Evolutionary conservation across 2,329 filamentous ascomycete species (phyloP).

Genomic region (Claviceps quebecensis): DNA sequence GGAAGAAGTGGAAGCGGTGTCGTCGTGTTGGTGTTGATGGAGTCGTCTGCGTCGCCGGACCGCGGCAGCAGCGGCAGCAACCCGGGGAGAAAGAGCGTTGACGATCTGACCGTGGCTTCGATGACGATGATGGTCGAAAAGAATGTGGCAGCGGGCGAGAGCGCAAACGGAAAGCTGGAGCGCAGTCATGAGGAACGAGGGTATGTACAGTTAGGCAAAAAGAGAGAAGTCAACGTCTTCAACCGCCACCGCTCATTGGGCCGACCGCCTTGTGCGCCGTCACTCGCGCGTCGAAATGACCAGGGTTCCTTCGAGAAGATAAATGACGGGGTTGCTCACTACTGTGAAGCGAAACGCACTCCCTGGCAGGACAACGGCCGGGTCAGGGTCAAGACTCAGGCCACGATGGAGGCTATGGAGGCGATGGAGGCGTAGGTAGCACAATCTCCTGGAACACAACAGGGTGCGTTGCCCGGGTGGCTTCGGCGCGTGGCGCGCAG

Average conservation of each 20-base stretch:
- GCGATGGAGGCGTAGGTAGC: too few species aligned
- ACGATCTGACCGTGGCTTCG: slow-evolving; percentile 23
- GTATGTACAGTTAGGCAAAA: slow-evolving; percentile 10
- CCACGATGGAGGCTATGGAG: background rate
- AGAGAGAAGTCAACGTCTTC: slow-evolving; percentile 8
- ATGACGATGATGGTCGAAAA: slow-evolving; percentile 30
- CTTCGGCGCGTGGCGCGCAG: too few species aligned
- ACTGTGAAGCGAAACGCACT: slow-evolving; percentile 1
- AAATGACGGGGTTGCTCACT: background rate
- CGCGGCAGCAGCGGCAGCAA: slow-evolving; percentile 26
- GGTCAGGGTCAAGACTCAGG: background rate
- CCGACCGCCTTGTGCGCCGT: background rate
- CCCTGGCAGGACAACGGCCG: too few species aligned
- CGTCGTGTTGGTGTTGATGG: background rate
- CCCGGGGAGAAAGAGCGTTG: slow-evolving; percentile 30
- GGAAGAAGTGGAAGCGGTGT: background rate
- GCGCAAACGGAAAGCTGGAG: slow-evolving; percentile 33
- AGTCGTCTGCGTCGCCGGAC: slow-evolving; percentile 22
- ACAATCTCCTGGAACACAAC: too few species aligned
- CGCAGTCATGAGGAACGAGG: slow-evolving; percentile 28
- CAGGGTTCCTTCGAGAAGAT: background rate
- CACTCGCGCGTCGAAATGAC: background rate
- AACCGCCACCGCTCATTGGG: background rate
- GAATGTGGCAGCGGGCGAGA: slow-evolving; percentile 29
- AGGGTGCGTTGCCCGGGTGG: too few species aligned